Evolutionary conservation across 2,329 filamentous ascomycete species (phyloP), one percentile per base, ranked within the genome.

Genomic region (Scorias spongiosa): DNA sequence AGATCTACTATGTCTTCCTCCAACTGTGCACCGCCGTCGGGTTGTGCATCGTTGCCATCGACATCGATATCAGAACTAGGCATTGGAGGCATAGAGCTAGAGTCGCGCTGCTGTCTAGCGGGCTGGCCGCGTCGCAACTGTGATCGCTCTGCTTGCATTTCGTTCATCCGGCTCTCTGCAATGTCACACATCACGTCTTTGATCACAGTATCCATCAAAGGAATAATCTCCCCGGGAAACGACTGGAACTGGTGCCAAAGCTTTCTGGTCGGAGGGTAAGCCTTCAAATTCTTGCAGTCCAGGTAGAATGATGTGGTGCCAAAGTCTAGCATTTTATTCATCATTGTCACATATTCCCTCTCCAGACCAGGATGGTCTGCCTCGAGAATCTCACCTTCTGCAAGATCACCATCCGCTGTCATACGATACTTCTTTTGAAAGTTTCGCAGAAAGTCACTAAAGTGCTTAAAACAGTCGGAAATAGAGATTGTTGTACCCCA

Each of bases 401-500:
- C 80, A 0, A 84, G 74, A 54, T 83, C 75, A n/a, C 86, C 88
- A 53, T 94, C 85, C 17, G 78, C 76, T 67, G 89, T 91, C 75
- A 96, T 77, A 49, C 91, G 84, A 58, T 98, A 96, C 64, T 95
- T 95, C 53, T 78, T 80, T 47, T 87, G 85, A 55, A 91, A 98
- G 60, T 93, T 93, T 59, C 80, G 78, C 26, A 98, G 69, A 57
- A 98, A 98, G 50, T 91, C 87, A 58, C 91, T 89, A 70, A 95
- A 93, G 0, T 80, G 73, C 42, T 79, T 76, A 62, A 93, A 84
- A 0, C 86, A 87, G 60, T 96, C 88, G 47, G 85, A 78, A 43
- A 98, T 82, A 5, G 89, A 94, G 41, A 98, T 84, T 34, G 93
- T 96, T 38, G 91, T 98, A 62, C 91, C 91, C 91, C 91, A 98